Conservation (phyloP, 768 basidiomycete genomes). For the Suillus placidus region DNA sequence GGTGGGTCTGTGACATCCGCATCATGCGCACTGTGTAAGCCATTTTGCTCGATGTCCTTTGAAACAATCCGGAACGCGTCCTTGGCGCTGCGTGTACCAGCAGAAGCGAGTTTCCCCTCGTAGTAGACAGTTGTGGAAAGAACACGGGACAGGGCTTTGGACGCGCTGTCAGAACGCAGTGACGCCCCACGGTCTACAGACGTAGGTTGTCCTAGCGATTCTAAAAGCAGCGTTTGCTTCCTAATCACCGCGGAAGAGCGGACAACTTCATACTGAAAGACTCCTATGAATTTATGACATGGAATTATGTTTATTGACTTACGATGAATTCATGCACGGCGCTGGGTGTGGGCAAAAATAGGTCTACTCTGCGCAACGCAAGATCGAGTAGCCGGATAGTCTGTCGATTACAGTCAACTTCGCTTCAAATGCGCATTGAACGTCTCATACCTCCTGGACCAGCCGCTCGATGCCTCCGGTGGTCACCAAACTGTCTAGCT, state of each 20-base stretch:
- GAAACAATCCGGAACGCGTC: constrained; percentile 61
- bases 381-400: constrained; percentile 56
- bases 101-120: constrained; percentile 49
- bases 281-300: constrained; percentile 1
- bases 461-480: constrained; percentile 57
- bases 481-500: constrained; percentile 52
- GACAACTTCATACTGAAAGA: constrained; percentile 64
- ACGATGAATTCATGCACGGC: constrained; percentile 66
- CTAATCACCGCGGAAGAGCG: constrained; percentile 52
- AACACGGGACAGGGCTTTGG: constrained; percentile 46
- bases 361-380: constrained; percentile 53
- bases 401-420: constrained; percentile 31
- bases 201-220: constrained; percentile 37
- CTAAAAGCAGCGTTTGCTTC: constrained; percentile 50
- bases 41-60: constrained; percentile 62
- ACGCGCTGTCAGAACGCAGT: constrained; percentile 35
- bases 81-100: constrained; percentile 50
- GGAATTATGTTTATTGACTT: constrained; percentile 29
- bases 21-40: constrained; percentile 46
- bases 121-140: constrained; percentile 53
- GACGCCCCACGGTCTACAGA: constrained; percentile 30
- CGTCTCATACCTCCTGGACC: constrained; percentile 50
- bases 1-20: constrained; percentile 39
- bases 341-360: constrained; percentile 53
- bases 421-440: background rate